Base-by-base conservation (phyloP, 352 stramenopile species). In the Phytophthora aleatoria region DNA sequence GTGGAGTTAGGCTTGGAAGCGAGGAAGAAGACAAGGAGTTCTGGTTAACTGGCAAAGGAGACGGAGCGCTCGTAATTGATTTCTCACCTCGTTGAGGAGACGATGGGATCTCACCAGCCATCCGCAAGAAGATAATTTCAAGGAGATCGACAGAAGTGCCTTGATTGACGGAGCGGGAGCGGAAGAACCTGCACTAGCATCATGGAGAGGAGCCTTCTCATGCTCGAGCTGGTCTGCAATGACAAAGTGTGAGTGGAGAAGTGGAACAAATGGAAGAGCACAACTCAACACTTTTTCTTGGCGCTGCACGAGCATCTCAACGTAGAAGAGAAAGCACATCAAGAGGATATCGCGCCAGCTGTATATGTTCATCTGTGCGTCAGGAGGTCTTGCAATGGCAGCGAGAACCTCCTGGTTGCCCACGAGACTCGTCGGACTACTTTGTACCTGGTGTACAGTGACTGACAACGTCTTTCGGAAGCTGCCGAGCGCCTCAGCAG, bases 321-420 rank as follows among this genome's bases (percentile, higher is more conserved):
- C 20, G 9, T 83, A 60, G 9, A 66, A 60, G 8, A 73, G 76
- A 12, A 75, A 78, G 2, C 60, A 68, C 1, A 61, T 60, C 11
- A 72, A 62, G n/a, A 90, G 51, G 13, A 90, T 44, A 4, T 82
- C 57, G 2, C n/a, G 50, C 82, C 82, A 91, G 33, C 59, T 61
- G 33, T 74, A 85, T 9, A 78, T 15, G 3, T 62, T 60, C 12
- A 80, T 20, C 11, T 50, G 15, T 24, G 16, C 39, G n/a, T 56
- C 41, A 10, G 24, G 13, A 28, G 49, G 27, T 38, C 38, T 1
- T 10, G 28, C 39, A 28, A 64, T 41, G n/a, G 20, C 35, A 11
- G 20, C 49, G 6, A 76, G 47, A 10, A 45, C 42, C 8, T 59
- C 30, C 12, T 53, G 12, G 35, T 64, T 67, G 12, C 39, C 45